A percentile compares a stretch with the other conserved stretches of the same genome.
Conservation (phyloP, 78 protist species). For the Dictyostelium firmibasis region DNA sequence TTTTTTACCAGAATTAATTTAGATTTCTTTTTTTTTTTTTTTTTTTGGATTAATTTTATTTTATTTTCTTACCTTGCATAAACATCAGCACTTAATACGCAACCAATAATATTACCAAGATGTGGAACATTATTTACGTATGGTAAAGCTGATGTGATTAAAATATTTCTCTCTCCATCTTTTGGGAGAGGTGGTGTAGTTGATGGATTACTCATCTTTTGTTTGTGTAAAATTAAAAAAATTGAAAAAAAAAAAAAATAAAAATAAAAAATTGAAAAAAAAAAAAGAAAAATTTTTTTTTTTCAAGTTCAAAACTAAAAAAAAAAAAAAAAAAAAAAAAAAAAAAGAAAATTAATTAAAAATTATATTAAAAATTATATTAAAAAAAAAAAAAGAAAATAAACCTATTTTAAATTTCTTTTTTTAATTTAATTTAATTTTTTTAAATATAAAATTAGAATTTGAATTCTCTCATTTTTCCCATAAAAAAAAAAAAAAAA, state of each 20-base stretch:
- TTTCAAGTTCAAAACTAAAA: no score
- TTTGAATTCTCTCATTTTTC: neutral
- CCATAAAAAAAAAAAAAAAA: neutral
- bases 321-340: neutral
- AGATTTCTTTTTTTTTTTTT: neutral
- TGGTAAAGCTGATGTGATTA: conserved; percentile 88
- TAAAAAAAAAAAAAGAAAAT: neutral
- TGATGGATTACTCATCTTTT: neutral
- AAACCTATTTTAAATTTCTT: no score
- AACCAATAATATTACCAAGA: conserved; percentile 92
- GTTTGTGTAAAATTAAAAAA: neutral
- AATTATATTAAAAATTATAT: no score
- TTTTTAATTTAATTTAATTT: no score
- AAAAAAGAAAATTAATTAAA: neutral
- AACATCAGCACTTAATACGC: conserved; percentile 92
- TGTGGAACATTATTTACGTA: conserved; percentile 87
- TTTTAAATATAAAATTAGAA: neutral
- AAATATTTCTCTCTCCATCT: conserved; percentile 85
- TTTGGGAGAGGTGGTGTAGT: conserved; percentile 24
- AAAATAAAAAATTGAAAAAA: neutral
- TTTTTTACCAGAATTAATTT: neutral
- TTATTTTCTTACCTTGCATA: conserved; percentile 70
- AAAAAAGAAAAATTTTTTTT: neutral
- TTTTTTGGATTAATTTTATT: neutral
- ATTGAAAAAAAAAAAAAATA: neutral